Percentiles rank a stretch among this genome's conserved stretches.
Conservation (phyloP, 441 rosid genomes). For the Eruca vesicaria region DNA sequence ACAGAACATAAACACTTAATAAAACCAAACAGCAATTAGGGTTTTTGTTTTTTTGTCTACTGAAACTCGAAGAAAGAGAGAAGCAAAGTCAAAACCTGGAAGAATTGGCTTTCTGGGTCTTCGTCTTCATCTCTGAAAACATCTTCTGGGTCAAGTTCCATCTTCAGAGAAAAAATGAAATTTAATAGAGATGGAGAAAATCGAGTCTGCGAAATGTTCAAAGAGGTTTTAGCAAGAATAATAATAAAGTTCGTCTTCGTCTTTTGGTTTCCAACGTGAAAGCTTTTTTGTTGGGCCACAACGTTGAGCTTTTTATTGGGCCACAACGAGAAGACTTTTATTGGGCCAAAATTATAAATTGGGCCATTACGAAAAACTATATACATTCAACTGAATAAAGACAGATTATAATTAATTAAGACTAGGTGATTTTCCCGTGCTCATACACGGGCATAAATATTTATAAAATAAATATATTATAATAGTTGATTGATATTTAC, state of each 20-base stretch:
- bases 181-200: not conserved
- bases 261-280: not conserved
- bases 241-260: not conserved
- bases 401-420: no score
- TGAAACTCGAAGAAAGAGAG: not conserved
- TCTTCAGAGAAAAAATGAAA: not conserved
- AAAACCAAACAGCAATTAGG: constrained; percentile 3
- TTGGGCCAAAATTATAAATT: not conserved
- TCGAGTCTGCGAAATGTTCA: not conserved
- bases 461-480: no score
- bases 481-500: no score
- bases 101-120: constrained; percentile 62
- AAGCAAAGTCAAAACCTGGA: constrained; percentile 48
- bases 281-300: not conserved
- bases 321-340: not conserved
- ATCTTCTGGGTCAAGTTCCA: constrained; percentile 72
- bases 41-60: not conserved
- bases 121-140: constrained; percentile 87
- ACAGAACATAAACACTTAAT: not conserved
- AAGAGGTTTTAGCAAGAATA: constrained; percentile 16
- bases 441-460: no score
- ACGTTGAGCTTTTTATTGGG: not conserved
- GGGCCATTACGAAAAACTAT: no score
- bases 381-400: not conserved
- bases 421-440: no score